These are phyloP conservation scores for Extremus antarcticus DNA, from an alignment of 495 filamentous ascomycete species.

Conservation along the genomic window DNA sequence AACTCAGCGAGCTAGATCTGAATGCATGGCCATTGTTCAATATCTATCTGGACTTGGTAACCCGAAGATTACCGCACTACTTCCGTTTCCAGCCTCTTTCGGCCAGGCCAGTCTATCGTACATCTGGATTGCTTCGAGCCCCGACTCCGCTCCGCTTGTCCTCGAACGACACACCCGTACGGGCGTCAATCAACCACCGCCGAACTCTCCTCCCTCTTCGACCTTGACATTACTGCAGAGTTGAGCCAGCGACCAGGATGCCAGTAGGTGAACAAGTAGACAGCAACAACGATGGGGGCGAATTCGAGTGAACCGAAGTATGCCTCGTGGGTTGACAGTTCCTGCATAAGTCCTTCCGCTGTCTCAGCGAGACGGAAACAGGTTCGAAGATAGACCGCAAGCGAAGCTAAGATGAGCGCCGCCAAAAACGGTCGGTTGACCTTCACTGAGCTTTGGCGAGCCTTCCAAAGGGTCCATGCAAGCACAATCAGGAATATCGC, in stretches of 20 bases:
- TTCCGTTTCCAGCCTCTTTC: conserved; percentile 2
- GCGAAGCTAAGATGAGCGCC: conserved; percentile 32
- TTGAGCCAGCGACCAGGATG: conserved; percentile 29
- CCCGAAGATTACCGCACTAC: neutral
- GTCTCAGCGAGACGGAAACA: conserved; percentile 46
- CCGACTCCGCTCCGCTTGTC: no score
- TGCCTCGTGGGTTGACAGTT: conserved; percentile 36
- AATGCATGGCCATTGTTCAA: conserved; percentile 1
- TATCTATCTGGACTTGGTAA: neutral
- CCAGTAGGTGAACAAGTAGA: conserved; percentile 34
- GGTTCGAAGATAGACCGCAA: conserved; percentile 44
- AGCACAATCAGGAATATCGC: conserved; percentile 37
- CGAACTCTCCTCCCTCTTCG: neutral
- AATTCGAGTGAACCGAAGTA: conserved; percentile 46
- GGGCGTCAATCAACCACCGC: no score
- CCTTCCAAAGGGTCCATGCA: conserved; percentile 8
- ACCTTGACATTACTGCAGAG: neutral
- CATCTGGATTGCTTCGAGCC: neutral
- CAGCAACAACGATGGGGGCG: conserved; percentile 39
- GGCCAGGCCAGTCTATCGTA: neutral
- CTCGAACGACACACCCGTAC: no score
- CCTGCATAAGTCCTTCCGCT: conserved; percentile 37
- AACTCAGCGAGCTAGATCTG: neutral
- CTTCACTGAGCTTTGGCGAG: conserved; percentile 1
- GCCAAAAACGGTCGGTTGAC: conserved; percentile 24